These are phyloP conservation scores for Abrus precatorius DNA, from an alignment of 306 rosid species.

Conservation along the genomic window DNA sequence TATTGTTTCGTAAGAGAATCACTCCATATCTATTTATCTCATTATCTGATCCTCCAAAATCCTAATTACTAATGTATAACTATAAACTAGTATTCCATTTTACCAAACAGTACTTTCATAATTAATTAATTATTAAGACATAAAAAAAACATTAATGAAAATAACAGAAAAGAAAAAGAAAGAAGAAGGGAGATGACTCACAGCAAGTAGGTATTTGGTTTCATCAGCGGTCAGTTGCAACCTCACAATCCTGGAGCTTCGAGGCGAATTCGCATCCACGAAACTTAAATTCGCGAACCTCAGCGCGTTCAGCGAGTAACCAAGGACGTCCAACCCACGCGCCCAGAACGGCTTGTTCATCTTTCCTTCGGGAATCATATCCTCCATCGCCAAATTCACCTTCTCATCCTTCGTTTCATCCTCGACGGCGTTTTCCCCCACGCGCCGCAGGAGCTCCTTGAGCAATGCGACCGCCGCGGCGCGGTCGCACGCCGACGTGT, in stretches of 20 bases:
- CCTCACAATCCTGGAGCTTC: slow-evolving; percentile 65
- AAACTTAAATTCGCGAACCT: slow-evolving; percentile 69
- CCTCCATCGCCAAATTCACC: slow-evolving; percentile 67
- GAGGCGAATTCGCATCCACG: slow-evolving; percentile 54
- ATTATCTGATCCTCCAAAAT: neutral
- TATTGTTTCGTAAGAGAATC: neutral
- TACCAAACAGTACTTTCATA: neutral
- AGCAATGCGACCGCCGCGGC: slow-evolving; percentile 70
- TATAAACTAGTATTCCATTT: neutral
- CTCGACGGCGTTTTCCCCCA: neutral
- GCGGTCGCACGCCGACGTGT: slow-evolving; percentile 83
- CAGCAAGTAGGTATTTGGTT: slow-evolving; percentile 64
- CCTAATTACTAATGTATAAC: neutral
- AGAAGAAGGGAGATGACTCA: slow-evolving; percentile 44
- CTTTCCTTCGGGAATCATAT: slow-evolving; percentile 73
- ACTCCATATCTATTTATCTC: neutral
- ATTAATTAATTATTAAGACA: neutral
- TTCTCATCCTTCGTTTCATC: slow-evolving; percentile 37
- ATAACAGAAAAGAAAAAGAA: neutral
- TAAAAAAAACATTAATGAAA: neutral
- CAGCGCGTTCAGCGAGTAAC: slow-evolving; percentile 81
- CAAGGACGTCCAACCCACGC: slow-evolving; percentile 94
- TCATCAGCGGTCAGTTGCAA: slow-evolving; percentile 58
- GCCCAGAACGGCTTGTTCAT: slow-evolving; percentile 81
- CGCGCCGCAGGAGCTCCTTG: slow-evolving; percentile 52